Base-by-base conservation (phyloP, 192 early-diverging fungal genomes). In the Entophlyctis luteolus region DNA sequence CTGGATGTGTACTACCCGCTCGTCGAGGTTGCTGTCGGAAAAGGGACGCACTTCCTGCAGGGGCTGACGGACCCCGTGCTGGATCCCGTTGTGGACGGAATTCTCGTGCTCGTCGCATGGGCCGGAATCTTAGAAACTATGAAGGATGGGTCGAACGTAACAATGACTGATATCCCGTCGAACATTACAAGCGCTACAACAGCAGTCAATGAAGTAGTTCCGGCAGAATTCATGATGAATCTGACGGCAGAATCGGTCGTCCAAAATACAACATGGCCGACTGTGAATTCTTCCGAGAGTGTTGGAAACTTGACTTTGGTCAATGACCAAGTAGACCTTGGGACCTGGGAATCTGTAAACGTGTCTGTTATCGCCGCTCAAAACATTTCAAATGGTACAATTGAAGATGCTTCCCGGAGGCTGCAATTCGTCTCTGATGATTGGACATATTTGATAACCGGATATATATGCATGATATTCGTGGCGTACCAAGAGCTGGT, bases 41-140 rank as follows among this genome's bases (percentile, higher is more conserved):
- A 20, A 2, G 49, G 49, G 4, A 45, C 46, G 0, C 33, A 35
- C 20, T n/a, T 76, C 5, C 71, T 89, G 38, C 81, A 88, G 50
- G 73, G 67, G n/a, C n/a, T 88, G 18, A 87, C 88, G 2, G 91
- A 98, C 65, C 84, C 90, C 0, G 55, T 92, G 3, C 76, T 90
- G 20, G 86, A 93, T 55, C 79, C 88, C 28, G 56, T 86, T 1
- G 67, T 88, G 0, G 89, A 91, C 71, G 70, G 70, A 31, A 29
- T 75, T 14, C 33, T 63, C 25, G 53, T 45, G 39, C 38, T 60
- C 18, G 55, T 74, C 12, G 38, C 65, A 12, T 72, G 68, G 57
- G 4, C 66, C 1, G 76, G n/a, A 12, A 29, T 72, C 14, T 55
- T 42, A 33, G 8, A 48, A 28, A 20, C 29, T 25, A 28, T n/a